Conservation (phyloP, 164 flowering plant genomes). For the Kingdonia uniflora region DNA sequence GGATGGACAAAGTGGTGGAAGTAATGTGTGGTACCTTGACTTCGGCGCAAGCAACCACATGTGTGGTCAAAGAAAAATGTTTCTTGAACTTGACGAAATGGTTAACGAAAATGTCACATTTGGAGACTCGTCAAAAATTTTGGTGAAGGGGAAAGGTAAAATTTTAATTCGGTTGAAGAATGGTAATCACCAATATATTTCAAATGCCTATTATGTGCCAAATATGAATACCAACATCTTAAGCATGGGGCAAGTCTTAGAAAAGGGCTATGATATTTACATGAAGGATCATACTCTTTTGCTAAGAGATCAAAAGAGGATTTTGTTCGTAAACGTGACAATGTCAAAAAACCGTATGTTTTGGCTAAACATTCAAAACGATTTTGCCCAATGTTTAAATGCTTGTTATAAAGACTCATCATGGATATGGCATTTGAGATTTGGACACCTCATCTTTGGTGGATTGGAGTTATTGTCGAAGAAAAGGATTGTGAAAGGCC, state of each 20-base stretch:
- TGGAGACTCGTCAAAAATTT: conserved; percentile 8
- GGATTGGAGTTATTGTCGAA: conserved; percentile 3
- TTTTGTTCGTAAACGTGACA: background rate
- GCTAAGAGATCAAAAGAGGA: background rate
- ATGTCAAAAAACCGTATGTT: conserved; percentile 7
- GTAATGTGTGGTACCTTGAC: conserved; percentile 13
- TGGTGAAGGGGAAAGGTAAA: conserved; percentile 4
- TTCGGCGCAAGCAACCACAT: conserved; percentile 21
- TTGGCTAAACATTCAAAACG: conserved; percentile 4
- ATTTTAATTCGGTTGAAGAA: background rate
- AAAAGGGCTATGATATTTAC: conserved; percentile 8
- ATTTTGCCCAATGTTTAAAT: background rate
- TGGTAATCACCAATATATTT: too few species aligned
- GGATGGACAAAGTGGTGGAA: background rate
- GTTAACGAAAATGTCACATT: conserved; percentile 6
- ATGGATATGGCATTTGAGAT: conserved; percentile 9
- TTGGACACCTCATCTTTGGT: conserved; percentile 6
- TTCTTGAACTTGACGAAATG: conserved; percentile 14
- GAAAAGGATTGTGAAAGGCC: conserved; percentile 1
- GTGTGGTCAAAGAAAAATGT: conserved; percentile 16
- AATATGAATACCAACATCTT: background rate
- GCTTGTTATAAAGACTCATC: background rate
- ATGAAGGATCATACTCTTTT: background rate
- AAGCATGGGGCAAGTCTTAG: conserved; percentile 5
- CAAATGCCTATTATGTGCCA: conserved; percentile 7